Conservation (phyloP, 2,329 filamentous ascomycete genomes). For the Fusarium cyanostomum region DNA sequence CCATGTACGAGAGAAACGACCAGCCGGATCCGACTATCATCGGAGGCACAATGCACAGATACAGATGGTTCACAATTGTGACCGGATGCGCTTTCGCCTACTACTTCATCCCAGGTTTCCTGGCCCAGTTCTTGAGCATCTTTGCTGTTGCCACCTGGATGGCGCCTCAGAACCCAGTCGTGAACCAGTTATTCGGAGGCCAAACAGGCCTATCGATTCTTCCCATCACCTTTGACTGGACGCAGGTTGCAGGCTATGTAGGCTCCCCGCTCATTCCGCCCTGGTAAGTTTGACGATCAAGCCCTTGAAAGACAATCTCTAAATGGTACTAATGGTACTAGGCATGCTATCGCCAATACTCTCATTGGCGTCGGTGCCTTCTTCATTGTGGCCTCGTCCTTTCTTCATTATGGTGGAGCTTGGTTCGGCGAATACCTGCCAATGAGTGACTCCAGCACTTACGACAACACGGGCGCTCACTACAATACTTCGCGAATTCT, state of each 20-base stretch:
- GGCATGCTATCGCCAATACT: constrained; percentile 78
- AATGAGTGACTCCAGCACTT: constrained; percentile 75
- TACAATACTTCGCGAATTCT: constrained; percentile 75
- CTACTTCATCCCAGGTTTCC: constrained; percentile 75
- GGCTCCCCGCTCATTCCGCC: constrained; percentile 75
- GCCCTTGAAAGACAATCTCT: not conserved
- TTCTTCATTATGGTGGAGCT: constrained; percentile 71
- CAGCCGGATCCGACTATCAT: constrained; percentile 60
- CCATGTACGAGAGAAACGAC: constrained; percentile 72
- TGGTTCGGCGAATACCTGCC: constrained; percentile 74
- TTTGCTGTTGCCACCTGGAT: constrained; percentile 80
- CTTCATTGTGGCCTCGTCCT: constrained; percentile 67
- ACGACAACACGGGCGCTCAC: constrained; percentile 72
- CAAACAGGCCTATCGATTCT: constrained; percentile 72
- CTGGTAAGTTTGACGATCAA: constrained; percentile 57
- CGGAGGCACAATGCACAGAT: constrained; percentile 73
- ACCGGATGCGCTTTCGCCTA: constrained; percentile 68
- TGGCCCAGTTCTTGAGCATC: constrained; percentile 74
- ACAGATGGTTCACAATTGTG: constrained; percentile 69
- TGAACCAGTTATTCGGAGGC: constrained; percentile 80
- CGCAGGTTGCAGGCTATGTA: constrained; percentile 74
- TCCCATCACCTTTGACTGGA: constrained; percentile 82
- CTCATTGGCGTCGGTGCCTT: constrained; percentile 73
- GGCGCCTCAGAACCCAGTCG: constrained; percentile 70
- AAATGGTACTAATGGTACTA: constrained; percentile 31